Percentiles rank a stretch among this genome's conserved stretches.
Evolutionary conservation across 176 grass and related monocot genomes (phyloP).

Genomic region (Tillandsia fasciculata): DNA sequence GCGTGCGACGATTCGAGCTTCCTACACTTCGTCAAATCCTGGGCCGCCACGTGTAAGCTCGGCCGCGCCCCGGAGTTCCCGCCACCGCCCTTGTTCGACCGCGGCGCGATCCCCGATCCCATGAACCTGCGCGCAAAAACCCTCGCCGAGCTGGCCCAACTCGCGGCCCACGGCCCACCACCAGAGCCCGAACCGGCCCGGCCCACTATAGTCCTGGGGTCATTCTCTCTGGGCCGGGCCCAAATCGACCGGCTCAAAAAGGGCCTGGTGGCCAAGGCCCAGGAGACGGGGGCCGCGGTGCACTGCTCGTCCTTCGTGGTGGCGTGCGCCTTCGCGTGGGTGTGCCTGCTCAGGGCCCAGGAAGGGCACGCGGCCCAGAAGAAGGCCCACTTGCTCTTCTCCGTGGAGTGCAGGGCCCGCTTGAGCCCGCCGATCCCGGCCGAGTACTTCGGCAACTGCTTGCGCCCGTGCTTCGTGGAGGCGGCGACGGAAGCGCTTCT

Average conservation of each 20-base stretch:
- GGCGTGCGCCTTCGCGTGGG: slow-evolving; percentile 82
- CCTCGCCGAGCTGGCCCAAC: too few relatives aligned
- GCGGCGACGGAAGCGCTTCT: slow-evolving; percentile 32
- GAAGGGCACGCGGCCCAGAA: neutral
- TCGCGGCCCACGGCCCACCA: slow-evolving; percentile 8
- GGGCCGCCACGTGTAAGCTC: neutral
- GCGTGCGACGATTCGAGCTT: slow-evolving; percentile 13
- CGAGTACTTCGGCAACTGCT: slow-evolving; percentile 90
- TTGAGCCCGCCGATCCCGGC: slow-evolving; percentile 47
- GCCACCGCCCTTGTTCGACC: neutral
- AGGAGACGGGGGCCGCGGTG: slow-evolving; percentile 3
- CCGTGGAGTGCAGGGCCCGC: slow-evolving; percentile 66
- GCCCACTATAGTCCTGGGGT: slow-evolving; percentile 30
- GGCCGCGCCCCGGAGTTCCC: neutral
- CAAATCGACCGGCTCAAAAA: slow-evolving; percentile 63
- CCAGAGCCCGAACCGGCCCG: slow-evolving; percentile 12
- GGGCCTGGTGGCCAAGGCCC: slow-evolving; percentile 19
- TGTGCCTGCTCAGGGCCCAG: slow-evolving; percentile 43
- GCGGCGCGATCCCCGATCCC: neutral
- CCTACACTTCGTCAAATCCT: slow-evolving; percentile 7
- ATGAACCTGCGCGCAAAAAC: neutral
- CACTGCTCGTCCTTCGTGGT: slow-evolving; percentile 85
- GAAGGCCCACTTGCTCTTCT: slow-evolving; percentile 68
- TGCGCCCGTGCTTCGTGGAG: slow-evolving; percentile 82
- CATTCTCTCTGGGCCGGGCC: slow-evolving; percentile 46